Base-by-base conservation (phyloP, 306 rosid genomes). In the Argentina anserina region DNA sequence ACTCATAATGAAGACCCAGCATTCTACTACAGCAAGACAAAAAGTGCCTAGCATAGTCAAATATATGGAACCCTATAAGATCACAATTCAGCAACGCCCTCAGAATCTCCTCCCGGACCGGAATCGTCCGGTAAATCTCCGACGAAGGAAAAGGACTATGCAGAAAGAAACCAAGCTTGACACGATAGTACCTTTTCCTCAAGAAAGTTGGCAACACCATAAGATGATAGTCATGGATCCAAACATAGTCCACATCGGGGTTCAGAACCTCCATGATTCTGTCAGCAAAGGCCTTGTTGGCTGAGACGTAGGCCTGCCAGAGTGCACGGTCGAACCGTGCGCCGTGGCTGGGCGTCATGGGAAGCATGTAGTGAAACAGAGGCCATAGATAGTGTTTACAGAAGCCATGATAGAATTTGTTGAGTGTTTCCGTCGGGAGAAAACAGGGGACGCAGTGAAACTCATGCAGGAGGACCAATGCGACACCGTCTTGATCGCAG, bases 331-430 rank as follows among this genome's bases (percentile, higher is more conserved):
- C 89, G 75, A 86, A 88, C 10, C 84, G 88, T 6, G 85, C 81
- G 9, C 89, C 84, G 13, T 86, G 88, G 31, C 79, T 74, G 6
- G 85, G 73, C 6, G 86, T 83, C 67, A 90, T 64, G n/a, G 96
- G 96, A 2, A 90, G n/a, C 93, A 88, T 86, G 81, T 90, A 88
- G 67, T 90, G 96, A 36, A 90, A 90, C 63, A 90, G 70, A 41
- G 96, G 96, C 96, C 96, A 90, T 0, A 90, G 92, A 20, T 90
- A 90, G 74, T 90, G 96, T 85, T 90, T 90, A 67, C 93, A 90
- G 68, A 90, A 90, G 0, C 96, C 93, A 26, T 90, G 96, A 65
- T 90, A 90, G 69, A 75, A 90, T 20, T 33, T 52, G 70, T 72
- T 79, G 7, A 75, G 85, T 40, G 70, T 49, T 0, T 88, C 89